Evolutionary conservation across 257 asterid genomes (phyloP), one percentile per base, ranked within the genome.

Genomic region (Salvia miltiorrhiza): DNA sequence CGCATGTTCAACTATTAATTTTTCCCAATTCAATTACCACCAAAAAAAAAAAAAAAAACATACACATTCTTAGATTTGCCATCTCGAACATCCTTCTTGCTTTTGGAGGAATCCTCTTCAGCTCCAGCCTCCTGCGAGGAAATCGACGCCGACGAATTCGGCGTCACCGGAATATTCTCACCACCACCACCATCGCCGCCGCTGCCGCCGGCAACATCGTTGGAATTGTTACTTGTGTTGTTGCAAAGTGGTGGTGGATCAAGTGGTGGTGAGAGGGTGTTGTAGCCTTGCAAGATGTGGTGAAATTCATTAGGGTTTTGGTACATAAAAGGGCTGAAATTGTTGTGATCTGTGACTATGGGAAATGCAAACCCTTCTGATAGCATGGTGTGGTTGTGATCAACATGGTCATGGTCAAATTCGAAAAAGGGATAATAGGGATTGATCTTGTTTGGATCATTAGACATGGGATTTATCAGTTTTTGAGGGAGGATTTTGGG

Each of bases 1-100:
- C 35, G 56, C 61, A 70, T 47, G 58, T 20, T 44, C 39, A 13
- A 57, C 41, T 77, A 58, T 41, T 56, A 57, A 28, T 39, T 49
- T 37, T 11, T 35, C 58, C 65, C 60, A 75, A 74, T 41, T n/a
- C 13, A 37, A 19, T 63, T 43, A 41, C 50, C 47, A 40, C 45
- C 4, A 57, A 40, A 26, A 11, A 55, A 35, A 30, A 21, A 44
- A 23, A 47, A 43, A 66, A 39, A 70, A 71, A 70, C 91, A 68
- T 87, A 86, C 97, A 74, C 77, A 79, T 86, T 81, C 83, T 79
- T 82, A 16, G 89, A 67, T 80, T 83, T 86, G 26, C 73, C 90
- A 64, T 78, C 88, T 71, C 72, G 58, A 65, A 67, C 63, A 69
- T 78, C 82, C 16, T 69, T 74, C 73, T 83, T 81, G 79, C 73